Percentiles rank a stretch among this genome's conserved stretches.
Conservation (phyloP, 192 early-diverging fungal species). For the Diversispora epigaea region DNA sequence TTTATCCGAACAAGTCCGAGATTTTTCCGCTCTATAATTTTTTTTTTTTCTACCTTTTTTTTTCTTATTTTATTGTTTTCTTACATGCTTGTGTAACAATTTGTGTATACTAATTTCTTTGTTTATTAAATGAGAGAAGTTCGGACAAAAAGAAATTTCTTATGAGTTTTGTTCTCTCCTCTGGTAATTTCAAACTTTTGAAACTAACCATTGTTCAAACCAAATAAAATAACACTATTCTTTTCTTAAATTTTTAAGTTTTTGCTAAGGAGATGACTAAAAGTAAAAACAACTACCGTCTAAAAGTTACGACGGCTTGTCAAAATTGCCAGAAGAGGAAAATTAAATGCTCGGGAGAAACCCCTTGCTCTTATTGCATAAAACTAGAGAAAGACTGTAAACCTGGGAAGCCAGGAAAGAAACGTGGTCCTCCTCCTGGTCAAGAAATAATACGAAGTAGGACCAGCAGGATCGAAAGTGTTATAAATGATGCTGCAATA, state of each 20-base stretch:
- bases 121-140: neutral
- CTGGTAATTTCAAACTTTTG: neutral
- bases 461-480: neutral
- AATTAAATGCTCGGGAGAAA: constrained; percentile 16
- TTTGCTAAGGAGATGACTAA: neutral
- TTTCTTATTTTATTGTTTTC: neutral
- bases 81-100: neutral
- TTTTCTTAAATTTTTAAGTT: neutral
- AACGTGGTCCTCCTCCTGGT: constrained; percentile 22
- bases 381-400: neutral
- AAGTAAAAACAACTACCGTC: neutral
- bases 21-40: constrained; percentile 16
- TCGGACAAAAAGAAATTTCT: neutral
- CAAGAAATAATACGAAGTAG: constrained; percentile 6
- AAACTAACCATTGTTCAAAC: neutral
- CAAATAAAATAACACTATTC: neutral
- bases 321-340: constrained; percentile 24
- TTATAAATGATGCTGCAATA: neutral
- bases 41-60: neutral
- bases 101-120: neutral
- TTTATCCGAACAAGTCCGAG: constrained; percentile 27
- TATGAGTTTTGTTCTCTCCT: neutral
- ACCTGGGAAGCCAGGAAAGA: constrained; percentile 16
- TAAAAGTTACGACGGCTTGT: constrained; percentile 27
- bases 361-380: neutral